Evolutionary conservation across 2,329 filamentous ascomycete species (phyloP).

Genomic region (Calonectria henricotiae): DNA sequence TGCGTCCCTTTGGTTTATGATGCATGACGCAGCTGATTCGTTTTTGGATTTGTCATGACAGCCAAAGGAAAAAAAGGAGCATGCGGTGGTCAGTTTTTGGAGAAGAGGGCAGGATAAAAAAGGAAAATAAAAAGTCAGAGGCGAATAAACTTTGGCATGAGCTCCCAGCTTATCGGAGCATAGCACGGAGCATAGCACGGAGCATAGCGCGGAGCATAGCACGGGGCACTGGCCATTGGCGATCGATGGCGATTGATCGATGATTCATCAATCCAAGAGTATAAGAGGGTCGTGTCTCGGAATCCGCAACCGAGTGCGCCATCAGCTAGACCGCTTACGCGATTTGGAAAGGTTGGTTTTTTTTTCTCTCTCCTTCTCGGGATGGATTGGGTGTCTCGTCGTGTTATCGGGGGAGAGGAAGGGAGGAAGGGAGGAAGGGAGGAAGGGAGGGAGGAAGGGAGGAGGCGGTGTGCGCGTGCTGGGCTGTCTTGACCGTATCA

Average conservation of each 20-base stretch:
- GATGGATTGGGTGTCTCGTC: not conserved
- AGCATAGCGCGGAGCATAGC: conserved; percentile 8
- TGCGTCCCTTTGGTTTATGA: not conserved
- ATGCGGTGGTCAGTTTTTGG: not conserved
- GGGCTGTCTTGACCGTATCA: not conserved
- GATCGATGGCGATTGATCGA: conserved; percentile 20
- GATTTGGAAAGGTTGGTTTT: not conserved
- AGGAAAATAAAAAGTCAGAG: not conserved
- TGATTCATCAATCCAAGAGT: conserved; percentile 32
- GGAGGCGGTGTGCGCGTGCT: not conserved
- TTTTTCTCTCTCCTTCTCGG: too few relatives aligned
- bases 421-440: not conserved
- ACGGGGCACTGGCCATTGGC: conserved; percentile 3
- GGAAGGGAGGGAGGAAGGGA: not conserved
- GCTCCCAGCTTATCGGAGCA: conserved; percentile 22
- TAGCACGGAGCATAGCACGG: conserved; percentile 13
- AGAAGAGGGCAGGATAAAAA: not conserved
- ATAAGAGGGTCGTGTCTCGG: conserved; percentile 20
- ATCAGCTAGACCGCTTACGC: conserved; percentile 36
- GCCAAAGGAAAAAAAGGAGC: not conserved
- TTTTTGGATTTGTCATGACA: conserved; percentile 20
- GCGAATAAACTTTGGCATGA: conserved; percentile 15
- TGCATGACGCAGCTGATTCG: conserved; percentile 12
- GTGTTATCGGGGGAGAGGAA: not conserved
- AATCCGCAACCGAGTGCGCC: conserved; percentile 32